These are phyloP conservation scores for Cyberlindnera xishuangbannaensis DNA, from an alignment of 805 yeast species.

Conservation along the genomic window DNA sequence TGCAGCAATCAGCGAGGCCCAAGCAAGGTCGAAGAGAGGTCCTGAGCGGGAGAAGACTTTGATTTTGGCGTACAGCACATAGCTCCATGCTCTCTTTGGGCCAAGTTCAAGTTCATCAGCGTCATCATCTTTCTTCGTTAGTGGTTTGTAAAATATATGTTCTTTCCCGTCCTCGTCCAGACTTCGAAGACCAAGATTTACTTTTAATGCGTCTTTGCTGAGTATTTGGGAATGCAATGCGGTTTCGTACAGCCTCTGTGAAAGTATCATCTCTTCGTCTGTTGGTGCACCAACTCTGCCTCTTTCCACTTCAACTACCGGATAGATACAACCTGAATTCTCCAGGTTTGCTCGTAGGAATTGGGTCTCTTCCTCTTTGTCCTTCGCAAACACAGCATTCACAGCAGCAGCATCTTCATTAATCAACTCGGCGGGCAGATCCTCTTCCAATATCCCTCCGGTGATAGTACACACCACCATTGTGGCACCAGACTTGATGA, in stretches of 20 bases:
- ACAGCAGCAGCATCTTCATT: constrained; percentile 35
- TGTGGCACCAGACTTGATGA: constrained; percentile 65
- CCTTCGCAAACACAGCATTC: constrained; percentile 28
- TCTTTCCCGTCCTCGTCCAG: constrained; percentile 45
- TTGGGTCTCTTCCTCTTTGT: constrained; percentile 26
- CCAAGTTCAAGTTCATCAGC: constrained; percentile 28
- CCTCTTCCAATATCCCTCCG: constrained; percentile 59
- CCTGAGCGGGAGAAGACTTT: constrained; percentile 79
- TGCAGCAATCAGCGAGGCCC: constrained; percentile 63
- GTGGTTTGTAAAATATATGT: constrained; percentile 41
- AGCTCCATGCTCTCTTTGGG: constrained; percentile 44
- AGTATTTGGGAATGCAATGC: constrained; percentile 53
- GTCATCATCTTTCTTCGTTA: constrained; percentile 45
- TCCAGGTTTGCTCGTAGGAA: constrained; percentile 20
- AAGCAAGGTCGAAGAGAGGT: constrained; percentile 72
- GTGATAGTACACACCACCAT: constrained; percentile 66
- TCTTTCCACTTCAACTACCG: constrained; percentile 69
- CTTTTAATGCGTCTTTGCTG: constrained; percentile 44
- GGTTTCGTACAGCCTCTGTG: constrained; percentile 59
- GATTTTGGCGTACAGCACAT: constrained; percentile 65
- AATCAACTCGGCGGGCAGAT: constrained; percentile 34
- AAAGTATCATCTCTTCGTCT: constrained; percentile 73
- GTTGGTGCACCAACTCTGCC: constrained; percentile 80
- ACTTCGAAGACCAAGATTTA: constrained; percentile 48
- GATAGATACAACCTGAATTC: constrained; percentile 46